These are phyloP conservation scores for Pseudohalonectria lignicola DNA, from an alignment of 2,329 filamentous ascomycete genomes.

Conservation along the genomic window DNA sequence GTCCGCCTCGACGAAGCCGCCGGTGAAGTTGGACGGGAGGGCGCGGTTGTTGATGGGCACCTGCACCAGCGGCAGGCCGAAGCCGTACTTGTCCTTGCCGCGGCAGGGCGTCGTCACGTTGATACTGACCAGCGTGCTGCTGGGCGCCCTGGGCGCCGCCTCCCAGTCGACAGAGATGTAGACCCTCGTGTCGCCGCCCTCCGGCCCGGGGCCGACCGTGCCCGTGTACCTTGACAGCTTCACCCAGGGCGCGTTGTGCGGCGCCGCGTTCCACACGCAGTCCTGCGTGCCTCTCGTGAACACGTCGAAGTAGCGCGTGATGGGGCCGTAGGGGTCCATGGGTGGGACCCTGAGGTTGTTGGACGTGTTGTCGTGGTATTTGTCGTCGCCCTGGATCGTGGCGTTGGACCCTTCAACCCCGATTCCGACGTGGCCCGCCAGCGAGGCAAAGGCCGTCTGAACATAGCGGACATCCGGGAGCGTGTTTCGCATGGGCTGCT, in stretches of 20 bases:
- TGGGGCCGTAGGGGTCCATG: conserved; percentile 46
- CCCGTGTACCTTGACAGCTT: conserved; percentile 37
- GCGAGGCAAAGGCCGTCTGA: conserved; percentile 42
- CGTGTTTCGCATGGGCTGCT: conserved; percentile 62
- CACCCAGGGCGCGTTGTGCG: conserved; percentile 31
- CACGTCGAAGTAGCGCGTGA: conserved; percentile 50
- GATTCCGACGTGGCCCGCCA: conserved; percentile 53
- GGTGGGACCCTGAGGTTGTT: conserved; percentile 34
- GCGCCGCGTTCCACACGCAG: conserved; percentile 42
- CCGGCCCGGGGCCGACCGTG: conserved; percentile 27
- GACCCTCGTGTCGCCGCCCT: conserved; percentile 38
- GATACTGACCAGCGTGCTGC: conserved; percentile 35
- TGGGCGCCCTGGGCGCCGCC: conserved; percentile 10
- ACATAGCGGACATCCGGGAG: conserved; percentile 51
- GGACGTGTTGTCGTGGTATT: conserved; percentile 43
- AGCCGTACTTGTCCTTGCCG: conserved; percentile 28
- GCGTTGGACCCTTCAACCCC: conserved; percentile 55
- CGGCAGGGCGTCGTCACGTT: conserved; percentile 37
- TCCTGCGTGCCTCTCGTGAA: conserved; percentile 44
- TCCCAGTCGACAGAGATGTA: conserved; percentile 46
- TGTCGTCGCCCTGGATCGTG: conserved; percentile 56
- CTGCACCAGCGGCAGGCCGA: conserved; percentile 31
- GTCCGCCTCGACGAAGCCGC: conserved; percentile 54
- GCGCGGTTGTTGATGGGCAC: conserved; percentile 41
- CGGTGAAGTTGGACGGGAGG: conserved; percentile 37